These are phyloP conservation scores for Chloranthus sessilifolius DNA, from an alignment of 164 flowering plant genomes.

Conservation along the genomic window DNA sequence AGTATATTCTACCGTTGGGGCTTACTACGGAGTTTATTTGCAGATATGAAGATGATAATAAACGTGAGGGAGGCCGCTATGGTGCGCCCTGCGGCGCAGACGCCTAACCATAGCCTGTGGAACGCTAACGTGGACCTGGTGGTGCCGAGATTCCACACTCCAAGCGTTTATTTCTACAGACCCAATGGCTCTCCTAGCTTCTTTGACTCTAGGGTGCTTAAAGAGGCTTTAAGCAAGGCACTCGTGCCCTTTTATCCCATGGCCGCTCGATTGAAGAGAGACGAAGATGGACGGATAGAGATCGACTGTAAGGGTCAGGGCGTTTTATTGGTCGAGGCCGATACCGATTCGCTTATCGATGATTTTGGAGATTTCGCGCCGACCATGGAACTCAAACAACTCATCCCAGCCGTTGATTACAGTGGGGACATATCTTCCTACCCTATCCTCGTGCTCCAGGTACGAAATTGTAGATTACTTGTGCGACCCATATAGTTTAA, in stretches of 20 bases:
- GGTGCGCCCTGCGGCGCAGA: conserved; percentile 13
- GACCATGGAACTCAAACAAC: conserved; percentile 33
- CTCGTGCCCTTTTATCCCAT: conserved; percentile 58
- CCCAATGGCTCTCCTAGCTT: conserved; percentile 17
- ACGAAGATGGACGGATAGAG: conserved; percentile 45
- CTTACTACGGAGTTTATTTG: too few species aligned
- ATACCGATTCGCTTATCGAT: conserved; percentile 30
- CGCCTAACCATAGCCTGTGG: conserved; percentile 14
- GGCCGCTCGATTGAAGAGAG: conserved; percentile 42
- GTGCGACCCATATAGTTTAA: too few species aligned
- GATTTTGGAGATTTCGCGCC: conserved; percentile 61
- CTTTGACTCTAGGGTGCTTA: conserved; percentile 21
- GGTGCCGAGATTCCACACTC: conserved; percentile 15
- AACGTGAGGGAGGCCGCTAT: conserved; percentile 9
- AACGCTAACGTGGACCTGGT: conserved; percentile 18
- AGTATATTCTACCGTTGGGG: too few species aligned
- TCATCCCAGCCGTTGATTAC: conserved; percentile 48
- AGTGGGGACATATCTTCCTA: conserved; percentile 28
- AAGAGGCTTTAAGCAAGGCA: conserved; percentile 39
- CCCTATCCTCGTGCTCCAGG: conserved; percentile 52
- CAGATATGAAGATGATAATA: conserved; percentile 3
- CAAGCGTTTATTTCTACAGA: conserved; percentile 18
- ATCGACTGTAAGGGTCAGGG: conserved; percentile 49
- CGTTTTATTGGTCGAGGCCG: conserved; percentile 49
- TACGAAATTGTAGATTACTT: too few species aligned